Percentiles rank a stretch among this genome's conserved stretches.
These are phyloP conservation scores for Beauveria scarabaeidicola DNA, from an alignment of 2,329 filamentous ascomycete genomes.

Conservation along the genomic window DNA sequence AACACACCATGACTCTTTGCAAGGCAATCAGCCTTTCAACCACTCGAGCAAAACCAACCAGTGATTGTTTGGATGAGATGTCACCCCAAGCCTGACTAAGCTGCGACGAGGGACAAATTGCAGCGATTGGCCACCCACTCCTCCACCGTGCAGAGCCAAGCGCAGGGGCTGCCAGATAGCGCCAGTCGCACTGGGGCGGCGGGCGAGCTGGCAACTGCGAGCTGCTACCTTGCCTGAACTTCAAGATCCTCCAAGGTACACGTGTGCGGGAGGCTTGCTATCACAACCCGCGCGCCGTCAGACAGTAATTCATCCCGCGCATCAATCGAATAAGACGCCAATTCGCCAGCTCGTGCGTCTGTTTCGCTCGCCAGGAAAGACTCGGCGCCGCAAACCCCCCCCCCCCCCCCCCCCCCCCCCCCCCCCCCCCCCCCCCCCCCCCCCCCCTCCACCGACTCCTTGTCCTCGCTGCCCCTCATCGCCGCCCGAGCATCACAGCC, in stretches of 20 bases:
- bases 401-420: background rate
- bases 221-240: slow-evolving; percentile 4
- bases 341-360: background rate
- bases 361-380: background rate
- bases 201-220: background rate
- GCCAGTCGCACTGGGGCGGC: background rate
- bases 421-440: background rate
- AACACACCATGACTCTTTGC: background rate
- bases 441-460: background rate
- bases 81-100: slow-evolving; percentile 7
- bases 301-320: background rate
- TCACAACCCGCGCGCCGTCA: background rate
- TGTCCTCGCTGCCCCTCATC: slow-evolving; percentile 19
- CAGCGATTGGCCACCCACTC: background rate
- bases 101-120: background rate
- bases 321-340: background rate
- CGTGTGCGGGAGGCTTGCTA: slow-evolving; percentile 8
- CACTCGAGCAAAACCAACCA: background rate
- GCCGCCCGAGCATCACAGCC: slow-evolving; percentile 21
- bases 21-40: background rate
- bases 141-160: slow-evolving; percentile 4
- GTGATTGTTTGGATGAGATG: background rate
- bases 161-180: slow-evolving; percentile 5
- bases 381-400: background rate
- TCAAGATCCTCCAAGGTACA: slow-evolving; percentile 8